Evolutionary conservation across 805 yeast species (phyloP), one percentile per base, ranked within the genome.

Genomic region (Blastobotrys terrestris): DNA sequence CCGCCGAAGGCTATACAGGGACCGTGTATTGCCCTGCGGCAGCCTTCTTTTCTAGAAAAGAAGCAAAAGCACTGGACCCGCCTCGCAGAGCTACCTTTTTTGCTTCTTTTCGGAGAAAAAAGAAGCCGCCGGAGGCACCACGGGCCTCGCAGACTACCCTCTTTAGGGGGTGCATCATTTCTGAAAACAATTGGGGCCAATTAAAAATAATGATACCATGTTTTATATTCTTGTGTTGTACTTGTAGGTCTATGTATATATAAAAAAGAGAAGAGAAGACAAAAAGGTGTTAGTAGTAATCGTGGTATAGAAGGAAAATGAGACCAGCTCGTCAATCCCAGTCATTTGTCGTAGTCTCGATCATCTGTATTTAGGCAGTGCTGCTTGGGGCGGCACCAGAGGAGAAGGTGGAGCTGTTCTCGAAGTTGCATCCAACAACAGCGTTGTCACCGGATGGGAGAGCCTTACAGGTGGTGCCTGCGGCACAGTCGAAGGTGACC

Each of bases 401-500:
- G 18, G 44, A 8, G 49, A 31, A 51, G 19, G 15, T 4, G 19
- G 50, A 20, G 50, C 20, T 18, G 53, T 41, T 16, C 49, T 59
- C 44, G n/a, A 68, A 80, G 63, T 76, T 74, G 65, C 86, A 81
- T 26, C 78, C 77, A 43, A 75, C 67, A 49, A 68, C 69, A 46
- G 78, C 82, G 39, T 55, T 56, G 39, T 57, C 58, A n/a, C 66
- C 62, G 46, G 67, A 69, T 51, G 70, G 72, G 39, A 63, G 61
- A 20, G 87, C 85, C 58, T 70, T 76, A 67, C 89, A 83, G 1
- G 80, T 72, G 2, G 88, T 82, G 46, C 85, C 84, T 2, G 76
- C 68, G n/a, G 85, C 78, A 69, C 89, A 83, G 41, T 67, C 72
- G 61, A 74, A 72, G 16, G 60, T 63, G 13, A 78, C 84, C 88